Percentiles rank a stretch among this genome's conserved stretches.
Conservation (phyloP, 257 asterid genomes). For the Phtheirospermum japonicum region DNA sequence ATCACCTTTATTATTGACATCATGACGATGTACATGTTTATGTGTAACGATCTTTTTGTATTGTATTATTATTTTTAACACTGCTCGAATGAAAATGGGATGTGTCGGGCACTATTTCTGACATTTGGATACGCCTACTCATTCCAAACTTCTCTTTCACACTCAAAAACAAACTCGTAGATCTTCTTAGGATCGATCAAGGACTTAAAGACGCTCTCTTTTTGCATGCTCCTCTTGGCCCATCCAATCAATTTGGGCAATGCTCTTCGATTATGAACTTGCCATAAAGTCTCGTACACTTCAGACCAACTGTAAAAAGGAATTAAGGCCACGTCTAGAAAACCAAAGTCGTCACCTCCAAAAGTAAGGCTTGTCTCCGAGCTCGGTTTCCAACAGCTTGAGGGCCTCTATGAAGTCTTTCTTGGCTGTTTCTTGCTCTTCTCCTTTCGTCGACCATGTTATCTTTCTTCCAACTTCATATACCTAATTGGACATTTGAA, state of each 20-base stretch:
- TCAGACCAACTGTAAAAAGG: constrained; percentile 30
- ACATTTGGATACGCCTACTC: constrained; percentile 19
- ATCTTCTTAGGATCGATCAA: constrained; percentile 34
- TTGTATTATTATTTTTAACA: too few species aligned
- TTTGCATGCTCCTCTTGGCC: constrained; percentile 41
- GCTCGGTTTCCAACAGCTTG: constrained; percentile 35
- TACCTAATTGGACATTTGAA: constrained; percentile 21
- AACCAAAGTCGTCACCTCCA: constrained; percentile 49
- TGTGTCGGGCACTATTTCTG: too few species aligned
- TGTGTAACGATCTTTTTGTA: too few species aligned
- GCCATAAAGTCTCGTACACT: constrained; percentile 31
- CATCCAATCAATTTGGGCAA: constrained; percentile 36
- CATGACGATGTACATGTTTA: too few species aligned
- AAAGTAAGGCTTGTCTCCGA: constrained; percentile 46
- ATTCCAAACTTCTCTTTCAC: constrained; percentile 25
- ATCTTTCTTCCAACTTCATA: constrained; percentile 26
- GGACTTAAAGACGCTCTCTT: constrained; percentile 36
- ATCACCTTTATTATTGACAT: too few species aligned
- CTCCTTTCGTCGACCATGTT: constrained; percentile 40
- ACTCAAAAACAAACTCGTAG: constrained; percentile 28
- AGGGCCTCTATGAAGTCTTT: constrained; percentile 27
- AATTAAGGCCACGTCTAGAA: constrained; percentile 35
- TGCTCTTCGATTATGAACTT: constrained; percentile 32
- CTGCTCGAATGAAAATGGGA: too few species aligned
- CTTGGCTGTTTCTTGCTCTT: constrained; percentile 32